Evolutionary conservation across 352 stramenopile species (phyloP), one percentile per base, ranked within the genome.

Genomic region (Lagenidium sp.): DNA sequence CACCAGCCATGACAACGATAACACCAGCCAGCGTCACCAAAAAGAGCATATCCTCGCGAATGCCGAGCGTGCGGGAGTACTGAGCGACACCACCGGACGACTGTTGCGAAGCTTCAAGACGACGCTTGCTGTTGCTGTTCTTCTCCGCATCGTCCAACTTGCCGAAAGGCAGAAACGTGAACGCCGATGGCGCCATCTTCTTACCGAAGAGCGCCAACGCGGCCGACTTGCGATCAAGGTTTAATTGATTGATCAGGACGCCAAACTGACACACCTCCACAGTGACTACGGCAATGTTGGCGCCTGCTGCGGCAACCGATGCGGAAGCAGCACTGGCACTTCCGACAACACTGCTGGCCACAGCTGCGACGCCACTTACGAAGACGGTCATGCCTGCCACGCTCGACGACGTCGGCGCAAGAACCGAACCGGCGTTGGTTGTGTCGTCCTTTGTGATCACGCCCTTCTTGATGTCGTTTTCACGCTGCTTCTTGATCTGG

Each of bases 11-110:
- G 15, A 92, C 55, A n/a, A 76, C 75, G 36, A 81, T 65, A 20
- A 92, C 70, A 44, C 76, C 77, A 6, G 79, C 79, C 12, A 92
- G 50, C 21, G 75, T 88, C 29, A 89, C 75, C 16, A 89, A 36
- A 49, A 92, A 88, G 3, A 92, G 56, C 77, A 89, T 92, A 37
- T 84, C 66, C 56, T 86, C 71, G 23, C 79, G 43, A 39, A 92
- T 82, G 25, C 77, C 68, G 2, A 89, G 49, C 26, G 70, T 79
- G 29, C 72, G 73, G 28, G 76, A 60, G 53, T 92, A 92, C 32
- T 69, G 76, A 18, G 70, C 73, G 21, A 91, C 82, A n/a, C 72
- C 76, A 24, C 56, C 63, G 32, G 71, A 50, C 28, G 51, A 42
- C 26, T 53, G 53, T 13, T 47, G 49, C 28, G 53, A 34, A 53